Percentiles rank a stretch among this genome's conserved stretches.
Evolutionary conservation across 257 asterid species (phyloP).

Genomic region (Prunella vulgaris): DNA sequence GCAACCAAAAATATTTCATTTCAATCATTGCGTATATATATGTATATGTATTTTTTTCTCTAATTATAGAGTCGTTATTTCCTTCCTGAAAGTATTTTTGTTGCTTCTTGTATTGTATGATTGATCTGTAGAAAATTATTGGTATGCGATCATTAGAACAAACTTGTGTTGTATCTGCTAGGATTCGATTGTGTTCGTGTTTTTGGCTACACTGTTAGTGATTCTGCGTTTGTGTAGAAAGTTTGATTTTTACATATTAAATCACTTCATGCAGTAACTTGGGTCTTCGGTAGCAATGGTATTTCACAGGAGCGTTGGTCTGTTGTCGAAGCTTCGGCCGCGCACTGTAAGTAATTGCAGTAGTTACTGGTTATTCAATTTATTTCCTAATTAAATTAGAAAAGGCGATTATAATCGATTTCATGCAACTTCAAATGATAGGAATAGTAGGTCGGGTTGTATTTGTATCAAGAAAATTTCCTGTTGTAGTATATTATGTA

Average conservation of each 20-base stretch:
- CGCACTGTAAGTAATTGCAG: slow-evolving; percentile 27
- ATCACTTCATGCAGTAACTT: slow-evolving; percentile 18
- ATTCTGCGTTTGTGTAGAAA: background rate
- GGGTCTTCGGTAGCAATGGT: slow-evolving; percentile 25
- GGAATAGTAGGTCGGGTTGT: background rate
- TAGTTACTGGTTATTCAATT: background rate
- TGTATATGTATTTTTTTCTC: background rate
- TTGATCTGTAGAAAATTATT: slow-evolving; percentile 19
- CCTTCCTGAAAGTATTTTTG: background rate
- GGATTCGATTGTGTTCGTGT: background rate
- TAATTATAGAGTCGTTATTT: background rate
- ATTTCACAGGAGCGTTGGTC: slow-evolving; percentile 33
- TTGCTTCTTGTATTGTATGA: background rate
- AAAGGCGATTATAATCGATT: background rate
- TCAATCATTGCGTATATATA: background rate
- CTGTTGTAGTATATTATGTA: background rate
- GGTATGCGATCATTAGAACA: background rate
- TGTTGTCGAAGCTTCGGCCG: slow-evolving; percentile 37
- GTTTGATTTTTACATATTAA: background rate
- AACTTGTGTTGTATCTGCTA: background rate
- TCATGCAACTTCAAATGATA: background rate
- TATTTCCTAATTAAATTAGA: background rate
- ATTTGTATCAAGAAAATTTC: background rate
- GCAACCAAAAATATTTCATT: background rate
- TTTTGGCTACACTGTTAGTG: background rate